A percentile compares a stretch with the other conserved stretches of the same genome.
Evolutionary conservation across 1,284 basidiomycete species (phyloP).

Genomic region (Xerocomus nothofagi): DNA sequence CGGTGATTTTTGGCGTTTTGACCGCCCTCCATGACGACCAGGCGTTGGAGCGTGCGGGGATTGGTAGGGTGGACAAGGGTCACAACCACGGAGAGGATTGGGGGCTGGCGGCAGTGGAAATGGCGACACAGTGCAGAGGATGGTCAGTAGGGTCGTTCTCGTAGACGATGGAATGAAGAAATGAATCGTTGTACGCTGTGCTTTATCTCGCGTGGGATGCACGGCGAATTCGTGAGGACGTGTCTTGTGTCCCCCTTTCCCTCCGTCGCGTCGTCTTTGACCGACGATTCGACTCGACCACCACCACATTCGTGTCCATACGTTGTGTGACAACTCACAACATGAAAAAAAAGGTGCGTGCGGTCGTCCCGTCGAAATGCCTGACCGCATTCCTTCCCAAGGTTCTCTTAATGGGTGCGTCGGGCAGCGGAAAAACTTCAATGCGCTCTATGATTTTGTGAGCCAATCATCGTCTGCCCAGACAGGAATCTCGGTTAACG

Average conservation of each 20-base stretch:
- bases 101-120: conserved; percentile 93
- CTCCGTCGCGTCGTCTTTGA: not conserved
- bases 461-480: conserved; percentile 34
- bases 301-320: not conserved
- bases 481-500: not conserved
- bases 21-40: conserved; percentile 94
- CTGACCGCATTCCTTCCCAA: conserved; percentile 30
- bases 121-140: conserved; percentile 69
- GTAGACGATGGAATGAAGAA: conserved; percentile 14
- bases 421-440: conserved; percentile 89
- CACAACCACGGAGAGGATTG: conserved; percentile 98
- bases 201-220: not conserved
- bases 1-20: conserved; percentile 95
- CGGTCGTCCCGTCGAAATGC: not conserved
- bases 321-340: not conserved
- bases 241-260: not conserved
- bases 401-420: conserved; percentile 95
- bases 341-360: conserved; percentile 48
- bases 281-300: not conserved
- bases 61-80: conserved; percentile 67
- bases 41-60: conserved; percentile 88
- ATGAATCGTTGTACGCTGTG: conserved; percentile 13
- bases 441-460: conserved; percentile 99
- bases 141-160: conserved; percentile 79
- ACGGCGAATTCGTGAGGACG: no score